phyloP scores from a whole-genome alignment of 2,329 filamentous ascomycete species.

The Emmonsiellopsis sp. region DNA sequence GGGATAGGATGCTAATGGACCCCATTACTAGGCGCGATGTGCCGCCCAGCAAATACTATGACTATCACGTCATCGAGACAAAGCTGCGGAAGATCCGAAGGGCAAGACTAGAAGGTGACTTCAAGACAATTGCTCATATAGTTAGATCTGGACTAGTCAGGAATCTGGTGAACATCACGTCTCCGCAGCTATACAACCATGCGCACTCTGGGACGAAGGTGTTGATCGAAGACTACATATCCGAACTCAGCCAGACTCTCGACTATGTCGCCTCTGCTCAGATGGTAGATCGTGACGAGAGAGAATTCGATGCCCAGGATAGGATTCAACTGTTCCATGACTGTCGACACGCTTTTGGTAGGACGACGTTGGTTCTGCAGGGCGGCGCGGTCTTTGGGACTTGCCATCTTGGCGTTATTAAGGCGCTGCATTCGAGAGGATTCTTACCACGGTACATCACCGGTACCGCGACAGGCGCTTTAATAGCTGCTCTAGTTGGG shows the following conservation, averaged over 20 bases:
- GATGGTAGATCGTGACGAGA: slow-evolving; percentile 42
- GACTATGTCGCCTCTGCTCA: slow-evolving; percentile 64
- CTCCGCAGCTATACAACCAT: slow-evolving; percentile 70
- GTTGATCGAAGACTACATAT: slow-evolving; percentile 84
- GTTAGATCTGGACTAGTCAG: slow-evolving; percentile 68
- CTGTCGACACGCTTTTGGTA: slow-evolving; percentile 77
- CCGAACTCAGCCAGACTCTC: slow-evolving; percentile 71
- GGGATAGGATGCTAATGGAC: not conserved
- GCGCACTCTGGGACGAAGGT: slow-evolving; percentile 84
- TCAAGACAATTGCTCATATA: slow-evolving; percentile 67
- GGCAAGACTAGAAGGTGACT: slow-evolving; percentile 61
- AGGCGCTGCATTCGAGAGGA: slow-evolving; percentile 70
- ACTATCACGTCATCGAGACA: slow-evolving; percentile 74
- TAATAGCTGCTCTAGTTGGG: slow-evolving; percentile 81
- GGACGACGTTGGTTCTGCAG: slow-evolving; percentile 76
- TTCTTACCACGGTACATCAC: slow-evolving; percentile 83
- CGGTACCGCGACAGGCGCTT: slow-evolving; percentile 78
- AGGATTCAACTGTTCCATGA: slow-evolving; percentile 84
- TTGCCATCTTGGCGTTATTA: slow-evolving; percentile 84
- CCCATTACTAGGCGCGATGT: slow-evolving; percentile 62
- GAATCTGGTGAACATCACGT: slow-evolving; percentile 85
- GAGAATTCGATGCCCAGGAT: slow-evolving; percentile 58
- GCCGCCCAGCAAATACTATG: slow-evolving; percentile 70
- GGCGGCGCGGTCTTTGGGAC: slow-evolving; percentile 87
- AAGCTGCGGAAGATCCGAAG: slow-evolving; percentile 62